phyloP scores from a whole-genome alignment of 1,284 basidiomycete genomes.

The Cryptococcus floricola region DNA sequence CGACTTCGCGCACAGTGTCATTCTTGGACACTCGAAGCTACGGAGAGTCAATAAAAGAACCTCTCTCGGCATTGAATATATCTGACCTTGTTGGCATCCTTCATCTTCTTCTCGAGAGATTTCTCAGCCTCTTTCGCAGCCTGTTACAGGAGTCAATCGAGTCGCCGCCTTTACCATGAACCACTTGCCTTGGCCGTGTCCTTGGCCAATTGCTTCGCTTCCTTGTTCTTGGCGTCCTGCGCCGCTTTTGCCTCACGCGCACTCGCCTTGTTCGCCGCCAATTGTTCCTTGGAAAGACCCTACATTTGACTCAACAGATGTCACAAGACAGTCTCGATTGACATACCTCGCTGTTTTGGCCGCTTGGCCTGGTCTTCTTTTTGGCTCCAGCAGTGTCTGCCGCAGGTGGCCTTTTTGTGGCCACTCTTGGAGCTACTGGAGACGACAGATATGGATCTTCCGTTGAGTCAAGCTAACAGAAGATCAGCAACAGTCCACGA shows the following conservation, averaged over 20 bases:
- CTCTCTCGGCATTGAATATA: too few species aligned
- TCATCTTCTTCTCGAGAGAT: constrained; percentile 36
- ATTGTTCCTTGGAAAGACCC: background rate
- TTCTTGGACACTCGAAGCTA: constrained; percentile 42
- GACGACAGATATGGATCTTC: too few species aligned
- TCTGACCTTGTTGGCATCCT: constrained; percentile 36
- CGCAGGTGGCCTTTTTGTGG: background rate
- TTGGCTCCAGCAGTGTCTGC: background rate
- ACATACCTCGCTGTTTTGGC: background rate
- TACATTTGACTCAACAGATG: background rate
- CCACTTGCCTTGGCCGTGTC: constrained; percentile 32
- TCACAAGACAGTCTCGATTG: background rate
- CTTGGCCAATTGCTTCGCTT: constrained; percentile 28
- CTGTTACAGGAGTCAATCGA: constrained; percentile 9
- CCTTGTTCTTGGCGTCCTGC: constrained; percentile 29
- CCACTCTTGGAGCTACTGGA: background rate
- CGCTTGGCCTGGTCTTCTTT: constrained; percentile 4
- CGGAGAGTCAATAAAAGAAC: background rate
- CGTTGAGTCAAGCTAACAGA: too few species aligned
- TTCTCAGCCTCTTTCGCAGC: constrained; percentile 39
- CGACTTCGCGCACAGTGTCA: constrained; percentile 44
- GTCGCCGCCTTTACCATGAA: background rate
- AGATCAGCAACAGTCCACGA: too few species aligned
- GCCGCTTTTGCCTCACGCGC: constrained; percentile 24
- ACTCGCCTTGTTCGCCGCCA: background rate